Evolutionary conservation across 495 filamentous ascomycete species (phyloP).

Genomic region (Tuber microsphaerosporum): DNA sequence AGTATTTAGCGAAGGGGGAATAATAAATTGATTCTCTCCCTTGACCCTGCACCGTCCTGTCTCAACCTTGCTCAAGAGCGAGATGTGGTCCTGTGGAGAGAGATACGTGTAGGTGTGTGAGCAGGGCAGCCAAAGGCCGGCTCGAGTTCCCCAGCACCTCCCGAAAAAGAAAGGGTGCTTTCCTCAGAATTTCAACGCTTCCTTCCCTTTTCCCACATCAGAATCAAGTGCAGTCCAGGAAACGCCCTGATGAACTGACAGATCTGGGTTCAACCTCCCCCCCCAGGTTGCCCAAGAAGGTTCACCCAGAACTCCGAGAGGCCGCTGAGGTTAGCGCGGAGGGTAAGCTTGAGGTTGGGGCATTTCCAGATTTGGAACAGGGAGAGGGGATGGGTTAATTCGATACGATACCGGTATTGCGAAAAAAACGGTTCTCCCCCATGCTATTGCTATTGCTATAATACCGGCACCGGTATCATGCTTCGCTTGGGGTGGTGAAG

Average conservation of each 20-base stretch:
- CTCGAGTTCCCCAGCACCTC: background rate
- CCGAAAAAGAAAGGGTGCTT: background rate
- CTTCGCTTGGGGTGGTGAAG: background rate
- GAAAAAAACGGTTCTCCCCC: background rate
- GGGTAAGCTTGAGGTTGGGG: slow-evolving; percentile 3
- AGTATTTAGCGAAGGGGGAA: slow-evolving; percentile 26
- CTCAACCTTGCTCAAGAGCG: background rate
- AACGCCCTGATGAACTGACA: background rate
- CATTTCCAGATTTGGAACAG: background rate
- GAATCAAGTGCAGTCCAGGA: background rate
- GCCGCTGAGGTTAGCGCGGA: background rate
- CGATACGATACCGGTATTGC: background rate
- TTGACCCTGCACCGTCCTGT: background rate
- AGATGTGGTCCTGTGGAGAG: background rate
- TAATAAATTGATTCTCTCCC: background rate
- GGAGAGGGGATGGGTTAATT: background rate
- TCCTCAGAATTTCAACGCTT: background rate
- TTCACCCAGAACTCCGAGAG: background rate
- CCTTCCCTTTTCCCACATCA: background rate
- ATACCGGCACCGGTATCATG: background rate
- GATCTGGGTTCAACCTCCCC: background rate
- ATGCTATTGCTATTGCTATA: background rate
- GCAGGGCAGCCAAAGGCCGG: background rate
- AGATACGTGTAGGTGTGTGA: background rate
- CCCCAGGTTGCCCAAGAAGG: background rate